These are phyloP conservation scores for Candida insectalens DNA, from an alignment of 805 yeast species.

Conservation along the genomic window DNA sequence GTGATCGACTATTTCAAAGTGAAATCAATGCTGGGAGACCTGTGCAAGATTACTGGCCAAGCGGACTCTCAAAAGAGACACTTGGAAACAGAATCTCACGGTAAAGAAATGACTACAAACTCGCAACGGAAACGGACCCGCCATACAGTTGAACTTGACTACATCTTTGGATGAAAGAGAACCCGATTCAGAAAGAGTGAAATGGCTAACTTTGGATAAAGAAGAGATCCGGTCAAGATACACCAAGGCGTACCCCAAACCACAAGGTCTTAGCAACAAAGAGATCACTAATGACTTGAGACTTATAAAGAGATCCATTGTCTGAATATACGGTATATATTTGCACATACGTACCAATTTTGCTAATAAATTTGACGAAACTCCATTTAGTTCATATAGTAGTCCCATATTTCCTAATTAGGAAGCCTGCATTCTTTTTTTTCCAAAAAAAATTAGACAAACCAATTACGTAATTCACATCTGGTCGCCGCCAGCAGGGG, in stretches of 20 bases:
- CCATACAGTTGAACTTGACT: conserved; percentile 2
- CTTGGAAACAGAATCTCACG: neutral
- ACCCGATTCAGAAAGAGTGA: conserved; percentile 7
- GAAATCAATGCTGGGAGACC: conserved; percentile 5
- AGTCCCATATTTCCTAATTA: no score
- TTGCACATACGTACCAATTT: no score
- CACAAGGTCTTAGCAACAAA: conserved; percentile 6
- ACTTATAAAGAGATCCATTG: no score
- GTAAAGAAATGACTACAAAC: neutral
- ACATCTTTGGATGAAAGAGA: conserved; percentile 7
- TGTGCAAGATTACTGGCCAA: conserved; percentile 4
- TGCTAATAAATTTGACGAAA: no score
- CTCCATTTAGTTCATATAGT: no score
- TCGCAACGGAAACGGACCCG: neutral
- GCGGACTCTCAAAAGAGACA: no score
- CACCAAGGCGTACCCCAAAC: conserved; percentile 9
- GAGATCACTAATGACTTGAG: conserved; percentile 8
- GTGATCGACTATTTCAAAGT: conserved; percentile 9
- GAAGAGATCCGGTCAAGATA: conserved; percentile 6
- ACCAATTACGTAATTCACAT: no score
- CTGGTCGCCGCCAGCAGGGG: no score
- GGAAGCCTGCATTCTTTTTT: no score
- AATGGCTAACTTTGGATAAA: conserved; percentile 5
- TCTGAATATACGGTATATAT: no score
- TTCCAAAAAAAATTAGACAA: no score